phyloP scores from a whole-genome alignment of 2,329 filamentous ascomycete species.

The Ceratocystis diversiconidia region DNA sequence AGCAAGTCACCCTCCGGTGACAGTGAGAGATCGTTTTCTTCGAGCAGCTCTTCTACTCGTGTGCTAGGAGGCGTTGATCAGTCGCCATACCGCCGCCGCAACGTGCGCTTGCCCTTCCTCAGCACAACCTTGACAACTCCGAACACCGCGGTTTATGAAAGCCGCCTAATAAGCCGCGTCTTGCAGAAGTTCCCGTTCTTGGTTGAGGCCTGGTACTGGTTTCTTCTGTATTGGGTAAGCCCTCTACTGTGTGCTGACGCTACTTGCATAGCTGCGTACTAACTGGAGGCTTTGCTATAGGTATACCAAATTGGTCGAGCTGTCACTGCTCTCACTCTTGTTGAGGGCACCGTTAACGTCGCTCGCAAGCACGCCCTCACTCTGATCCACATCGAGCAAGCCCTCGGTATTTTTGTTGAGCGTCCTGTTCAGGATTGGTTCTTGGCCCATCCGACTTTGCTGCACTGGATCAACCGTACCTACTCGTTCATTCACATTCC shows the following conservation, averaged over 20 bases:
- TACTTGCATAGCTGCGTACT: slow-evolving; percentile 4
- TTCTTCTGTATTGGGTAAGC: slow-evolving; percentile 60
- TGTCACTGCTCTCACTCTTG: slow-evolving; percentile 53
- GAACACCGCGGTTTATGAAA: slow-evolving; percentile 46
- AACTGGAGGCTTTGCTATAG: slow-evolving; percentile 26
- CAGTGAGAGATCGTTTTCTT: slow-evolving; percentile 16
- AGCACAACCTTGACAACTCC: slow-evolving; percentile 39
- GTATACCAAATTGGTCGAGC: slow-evolving; percentile 63
- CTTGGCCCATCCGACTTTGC: slow-evolving; percentile 36
- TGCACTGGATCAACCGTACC: slow-evolving; percentile 56
- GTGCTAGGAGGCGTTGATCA: slow-evolving; percentile 18
- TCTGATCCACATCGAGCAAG: slow-evolving; percentile 51
- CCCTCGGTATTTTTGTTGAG: slow-evolving; percentile 51
- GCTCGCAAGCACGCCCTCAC: slow-evolving; percentile 55
- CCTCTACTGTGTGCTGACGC: not conserved
- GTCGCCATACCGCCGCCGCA: slow-evolving; percentile 19
- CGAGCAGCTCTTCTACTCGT: slow-evolving; percentile 17
- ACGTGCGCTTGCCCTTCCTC: slow-evolving; percentile 20
- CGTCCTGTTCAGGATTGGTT: slow-evolving; percentile 43
- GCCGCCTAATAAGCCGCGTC: slow-evolving; percentile 47
- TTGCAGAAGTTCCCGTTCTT: slow-evolving; percentile 56
- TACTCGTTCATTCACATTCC: slow-evolving; percentile 71
- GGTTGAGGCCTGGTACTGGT: slow-evolving; percentile 66
- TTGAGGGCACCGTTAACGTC: slow-evolving; percentile 52
- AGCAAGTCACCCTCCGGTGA: slow-evolving; percentile 18